A percentile compares a stretch with the other conserved stretches of the same genome.
phyloP scores from a whole-genome alignment of 129 eudicot genomes.

The Kitagawia praeruptora region DNA sequence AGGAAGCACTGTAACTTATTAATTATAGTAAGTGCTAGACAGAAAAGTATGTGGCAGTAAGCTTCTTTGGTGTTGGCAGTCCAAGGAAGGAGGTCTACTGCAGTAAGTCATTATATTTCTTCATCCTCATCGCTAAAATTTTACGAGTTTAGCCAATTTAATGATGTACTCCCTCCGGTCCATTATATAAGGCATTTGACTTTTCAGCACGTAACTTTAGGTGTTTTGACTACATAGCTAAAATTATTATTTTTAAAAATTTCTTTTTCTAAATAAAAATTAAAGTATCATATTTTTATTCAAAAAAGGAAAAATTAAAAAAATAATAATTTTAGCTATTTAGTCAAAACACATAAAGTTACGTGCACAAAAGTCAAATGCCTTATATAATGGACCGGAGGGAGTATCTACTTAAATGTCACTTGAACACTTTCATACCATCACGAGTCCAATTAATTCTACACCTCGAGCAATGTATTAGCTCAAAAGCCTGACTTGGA shows the following conservation, averaged over 20 bases:
- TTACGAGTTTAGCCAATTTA: neutral
- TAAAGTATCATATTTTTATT: too few species aligned
- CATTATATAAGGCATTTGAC: too few species aligned
- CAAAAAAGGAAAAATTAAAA: too few species aligned
- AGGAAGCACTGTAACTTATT: neutral
- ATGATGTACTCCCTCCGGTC: too few species aligned
- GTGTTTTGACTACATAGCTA: too few species aligned
- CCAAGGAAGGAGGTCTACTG: neutral
- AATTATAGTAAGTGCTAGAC: neutral
- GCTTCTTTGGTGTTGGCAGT: neutral
- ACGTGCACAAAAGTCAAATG: too few species aligned
- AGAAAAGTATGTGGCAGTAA: neutral
- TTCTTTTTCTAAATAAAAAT: too few species aligned
- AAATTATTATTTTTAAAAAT: too few species aligned
- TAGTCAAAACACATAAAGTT: too few species aligned
- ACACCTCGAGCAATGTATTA: slow-evolving; percentile 96
- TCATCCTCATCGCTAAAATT: neutral
- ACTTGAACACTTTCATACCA: slow-evolving; percentile 48
- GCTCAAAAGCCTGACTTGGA: slow-evolving; percentile 93
- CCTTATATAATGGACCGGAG: too few species aligned
- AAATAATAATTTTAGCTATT: too few species aligned
- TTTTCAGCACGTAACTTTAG: too few species aligned
- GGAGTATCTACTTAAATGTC: neutral
- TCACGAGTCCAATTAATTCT: slow-evolving; percentile 99
- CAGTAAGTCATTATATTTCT: neutral